Evolutionary conservation across 305 asterid species (phyloP).

Genomic region (Fraxinus nigra): DNA sequence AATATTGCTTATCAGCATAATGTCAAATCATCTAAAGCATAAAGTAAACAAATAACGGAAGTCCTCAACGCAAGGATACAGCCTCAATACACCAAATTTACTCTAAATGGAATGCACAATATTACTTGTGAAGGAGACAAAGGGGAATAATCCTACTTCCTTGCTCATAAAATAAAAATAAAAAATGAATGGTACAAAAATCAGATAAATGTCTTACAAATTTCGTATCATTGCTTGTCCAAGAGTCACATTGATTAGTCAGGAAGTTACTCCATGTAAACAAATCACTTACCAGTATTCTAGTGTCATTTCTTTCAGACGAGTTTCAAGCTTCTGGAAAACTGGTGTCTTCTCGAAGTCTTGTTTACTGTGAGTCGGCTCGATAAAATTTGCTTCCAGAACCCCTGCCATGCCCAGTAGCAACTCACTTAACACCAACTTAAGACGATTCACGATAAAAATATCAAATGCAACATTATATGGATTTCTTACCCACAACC

Average conservation of each 20-base stretch:
- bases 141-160: not conserved
- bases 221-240: conserved; percentile 1
- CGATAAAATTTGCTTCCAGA: conserved; percentile 62
- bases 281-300: conserved; percentile 57
- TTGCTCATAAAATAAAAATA: not conserved
- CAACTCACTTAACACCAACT: conserved; percentile 15
- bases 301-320: conserved; percentile 54
- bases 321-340: conserved; percentile 62
- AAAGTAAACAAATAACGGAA: not conserved
- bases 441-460: conserved; percentile 20
- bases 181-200: not conserved
- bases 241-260: conserved; percentile 3
- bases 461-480: conserved; percentile 19
- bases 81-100: conserved; percentile 8
- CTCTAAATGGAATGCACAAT: not conserved
- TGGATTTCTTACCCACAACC: conserved; percentile 77
- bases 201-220: not conserved
- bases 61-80: not conserved
- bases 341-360: conserved; percentile 67
- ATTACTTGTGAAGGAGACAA: not conserved
- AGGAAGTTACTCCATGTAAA: conserved; percentile 17
- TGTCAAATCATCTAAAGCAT: conserved; percentile 13
- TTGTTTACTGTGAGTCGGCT: conserved; percentile 69
- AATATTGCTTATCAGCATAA: conserved; percentile 24
- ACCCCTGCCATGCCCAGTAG: conserved; percentile 39